Evolutionary conservation across 2,329 filamentous ascomycete genomes (phyloP), one percentile per base, ranked within the genome.

Genomic region (Gaeumannomyces sp.): DNA sequence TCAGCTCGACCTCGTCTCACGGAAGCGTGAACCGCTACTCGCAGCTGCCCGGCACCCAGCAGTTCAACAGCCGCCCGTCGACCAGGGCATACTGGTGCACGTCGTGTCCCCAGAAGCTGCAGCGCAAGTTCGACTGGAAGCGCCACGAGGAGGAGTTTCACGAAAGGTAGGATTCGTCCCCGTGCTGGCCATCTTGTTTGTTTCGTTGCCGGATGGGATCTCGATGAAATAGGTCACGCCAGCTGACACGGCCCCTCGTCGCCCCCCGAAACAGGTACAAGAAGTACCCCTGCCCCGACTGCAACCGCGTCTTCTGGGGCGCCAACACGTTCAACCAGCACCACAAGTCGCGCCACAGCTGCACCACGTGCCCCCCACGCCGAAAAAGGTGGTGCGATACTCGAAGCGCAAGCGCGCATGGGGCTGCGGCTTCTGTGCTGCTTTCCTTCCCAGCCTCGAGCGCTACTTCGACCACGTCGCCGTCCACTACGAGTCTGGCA

Each of bases 131-230:
- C 68, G 86, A 89, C 73, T 90, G 84, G 87, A 88, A 88, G 74
- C 82, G 85, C 38, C 87, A 90, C 73, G 86, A 89, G 72, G 86
- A 89, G 70, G 86, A 88, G 73, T 88, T 89, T 71, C 86, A 89
- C 74, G 86, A 89, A 31, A 53, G 61, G 61, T 62, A 62, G 22
- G 61, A 16, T 19, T 6, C 38, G 19, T 59, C 19, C 27, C 22
- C 16, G 33, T 13, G 28, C 31, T 19, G 19, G 1, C 38, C 35
- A 4, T 56, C 3, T 33, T 31, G 25, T 28, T 29, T 59, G 5
- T n/a, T n/a, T n/a, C n/a, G 13, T 2, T 58, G 56, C n/a, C 11
- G n/a, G 3, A 16, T 28, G 8, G n/a, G 45, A 7, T 3, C 25
- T 53, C 13, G 8, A 14, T n/a, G 22, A n/a, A 11, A 3, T n/a